These are phyloP conservation scores for Saccharomycopsis fermentans DNA, from an alignment of 805 yeast species.

Conservation along the genomic window DNA sequence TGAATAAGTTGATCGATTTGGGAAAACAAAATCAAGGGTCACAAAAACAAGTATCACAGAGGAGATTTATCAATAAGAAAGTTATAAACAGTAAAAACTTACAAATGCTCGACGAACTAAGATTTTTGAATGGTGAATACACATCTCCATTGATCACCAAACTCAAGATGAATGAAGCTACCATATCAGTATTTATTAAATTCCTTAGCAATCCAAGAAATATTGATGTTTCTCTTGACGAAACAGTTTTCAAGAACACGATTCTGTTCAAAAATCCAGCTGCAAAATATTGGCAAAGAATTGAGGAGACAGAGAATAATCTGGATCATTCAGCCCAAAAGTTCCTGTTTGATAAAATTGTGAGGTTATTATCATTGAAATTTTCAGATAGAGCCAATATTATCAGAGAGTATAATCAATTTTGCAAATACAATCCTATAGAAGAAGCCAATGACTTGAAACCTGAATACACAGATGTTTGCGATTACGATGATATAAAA, in stretches of 20 bases:
- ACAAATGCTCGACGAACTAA: neutral
- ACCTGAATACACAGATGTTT: neutral
- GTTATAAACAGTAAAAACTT: neutral
- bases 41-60: neutral
- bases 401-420: neutral
- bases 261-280: neutral
- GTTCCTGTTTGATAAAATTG: neutral
- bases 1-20: neutral
- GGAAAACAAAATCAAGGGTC: neutral
- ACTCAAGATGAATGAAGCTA: neutral
- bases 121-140: neutral
- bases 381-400: neutral
- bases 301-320: neutral
- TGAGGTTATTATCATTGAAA: neutral
- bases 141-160: neutral
- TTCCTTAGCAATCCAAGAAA: neutral
- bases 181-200: neutral
- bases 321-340: neutral
- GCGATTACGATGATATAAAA: neutral
- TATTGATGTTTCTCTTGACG: neutral
- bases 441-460: neutral
- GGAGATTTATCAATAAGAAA: neutral
- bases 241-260: neutral
- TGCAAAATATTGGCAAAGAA: neutral
- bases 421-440: neutral